These are phyloP conservation scores for Populus nigra DNA, from an alignment of 345 rosid genomes.

Conservation along the genomic window DNA sequence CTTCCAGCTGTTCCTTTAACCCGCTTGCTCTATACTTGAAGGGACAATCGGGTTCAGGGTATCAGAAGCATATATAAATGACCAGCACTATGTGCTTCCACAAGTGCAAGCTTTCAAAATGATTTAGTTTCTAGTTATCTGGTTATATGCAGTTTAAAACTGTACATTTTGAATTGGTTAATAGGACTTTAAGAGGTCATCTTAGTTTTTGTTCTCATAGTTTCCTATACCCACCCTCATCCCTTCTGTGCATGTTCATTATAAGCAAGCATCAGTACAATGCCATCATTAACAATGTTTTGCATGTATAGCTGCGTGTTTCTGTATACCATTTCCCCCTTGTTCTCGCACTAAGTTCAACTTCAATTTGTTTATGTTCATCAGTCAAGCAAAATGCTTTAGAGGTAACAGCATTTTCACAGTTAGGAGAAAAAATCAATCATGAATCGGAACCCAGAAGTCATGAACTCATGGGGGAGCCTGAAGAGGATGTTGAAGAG, in stretches of 20 bases:
- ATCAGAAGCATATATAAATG: neutral
- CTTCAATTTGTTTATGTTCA: neutral
- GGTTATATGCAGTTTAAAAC: neutral
- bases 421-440: slow-evolving; percentile 32
- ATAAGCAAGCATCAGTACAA: too few species aligned
- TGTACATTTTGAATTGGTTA: neutral
- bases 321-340: neutral
- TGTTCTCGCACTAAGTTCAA: neutral
- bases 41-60: neutral
- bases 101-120: neutral
- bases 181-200: neutral
- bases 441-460: slow-evolving; percentile 15
- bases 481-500: slow-evolving; percentile 35
- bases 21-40: neutral
- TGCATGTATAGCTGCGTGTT: too few species aligned
- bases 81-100: neutral
- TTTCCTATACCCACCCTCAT: too few species aligned
- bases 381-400: slow-evolving; percentile 1
- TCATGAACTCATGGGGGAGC: slow-evolving; percentile 28
- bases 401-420: slow-evolving; percentile 16
- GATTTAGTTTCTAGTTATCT: neutral
- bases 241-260: too few species aligned
- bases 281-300: too few species aligned
- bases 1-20: neutral
- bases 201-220: neutral